Evolutionary conservation across 352 stramenopile species (phyloP).

Genomic region (Globisporangium barbulae): DNA sequence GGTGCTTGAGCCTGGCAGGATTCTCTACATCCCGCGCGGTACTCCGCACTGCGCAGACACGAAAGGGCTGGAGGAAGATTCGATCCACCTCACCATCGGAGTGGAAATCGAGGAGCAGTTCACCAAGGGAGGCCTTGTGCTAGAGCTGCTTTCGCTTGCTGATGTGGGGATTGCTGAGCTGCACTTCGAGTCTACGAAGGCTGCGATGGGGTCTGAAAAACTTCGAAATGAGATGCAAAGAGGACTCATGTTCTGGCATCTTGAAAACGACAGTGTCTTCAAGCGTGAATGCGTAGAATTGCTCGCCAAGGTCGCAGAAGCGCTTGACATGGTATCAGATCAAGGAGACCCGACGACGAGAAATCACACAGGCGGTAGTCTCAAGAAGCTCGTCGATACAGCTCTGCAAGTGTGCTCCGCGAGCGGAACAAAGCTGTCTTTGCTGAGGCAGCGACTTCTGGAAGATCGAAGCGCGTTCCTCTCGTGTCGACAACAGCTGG

Average conservation of each 20-base stretch:
- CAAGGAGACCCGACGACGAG: neutral
- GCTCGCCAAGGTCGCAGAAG: neutral
- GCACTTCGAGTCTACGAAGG: neutral
- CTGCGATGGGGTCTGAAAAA: neutral
- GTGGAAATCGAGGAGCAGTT: constrained; percentile 27
- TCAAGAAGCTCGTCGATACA: neutral
- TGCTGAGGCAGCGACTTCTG: neutral
- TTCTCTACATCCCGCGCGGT: constrained; percentile 34
- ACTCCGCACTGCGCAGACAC: constrained; percentile 32
- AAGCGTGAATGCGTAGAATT: neutral
- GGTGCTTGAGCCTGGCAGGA: constrained; percentile 20
- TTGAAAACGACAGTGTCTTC: constrained; percentile 9
- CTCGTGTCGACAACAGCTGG: neutral
- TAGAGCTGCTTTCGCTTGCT: constrained; percentile 3
- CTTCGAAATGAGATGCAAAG: neutral
- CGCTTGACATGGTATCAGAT: neutral
- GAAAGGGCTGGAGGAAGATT: constrained; percentile 19
- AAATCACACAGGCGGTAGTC: neutral
- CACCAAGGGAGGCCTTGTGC: constrained; percentile 17
- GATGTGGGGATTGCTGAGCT: neutral
- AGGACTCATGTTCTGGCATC: constrained; percentile 33
- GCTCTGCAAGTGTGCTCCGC: neutral
- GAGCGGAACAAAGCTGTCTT: neutral
- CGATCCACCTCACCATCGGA: constrained; percentile 35
- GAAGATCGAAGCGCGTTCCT: constrained; percentile 11